phyloP scores from a whole-genome alignment of 75 land plant species.

The Selaginella moellendorffii region DNA sequence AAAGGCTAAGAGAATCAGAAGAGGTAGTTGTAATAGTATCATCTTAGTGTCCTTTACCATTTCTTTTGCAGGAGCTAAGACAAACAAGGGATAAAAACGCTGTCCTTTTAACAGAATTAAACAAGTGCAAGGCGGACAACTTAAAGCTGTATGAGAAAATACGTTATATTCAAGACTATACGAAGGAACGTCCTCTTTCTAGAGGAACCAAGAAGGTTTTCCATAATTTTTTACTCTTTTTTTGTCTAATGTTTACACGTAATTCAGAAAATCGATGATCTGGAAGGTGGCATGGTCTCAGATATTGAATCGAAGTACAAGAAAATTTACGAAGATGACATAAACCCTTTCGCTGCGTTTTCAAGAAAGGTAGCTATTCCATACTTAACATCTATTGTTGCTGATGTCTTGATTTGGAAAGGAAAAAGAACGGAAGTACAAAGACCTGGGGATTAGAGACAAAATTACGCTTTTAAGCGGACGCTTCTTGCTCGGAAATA shows the following conservation, averaged over 20 bases:
- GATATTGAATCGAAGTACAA: conserved; percentile 95
- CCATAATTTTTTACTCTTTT: background rate
- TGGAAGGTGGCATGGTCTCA: conserved; percentile 78
- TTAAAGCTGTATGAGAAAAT: conserved; percentile 90
- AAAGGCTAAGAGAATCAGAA: conserved; percentile 82
- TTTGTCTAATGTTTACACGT: background rate
- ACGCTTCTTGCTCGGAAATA: conserved; percentile 94
- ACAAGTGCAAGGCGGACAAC: conserved; percentile 84
- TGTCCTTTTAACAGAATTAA: conserved; percentile 49
- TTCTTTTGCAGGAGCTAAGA: conserved; percentile 76
- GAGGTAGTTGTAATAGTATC: conserved; percentile 45
- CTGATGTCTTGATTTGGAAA: conserved; percentile 8
- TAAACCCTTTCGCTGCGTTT: conserved; percentile 94
- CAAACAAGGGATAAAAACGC: conserved; percentile 59
- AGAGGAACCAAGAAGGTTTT: conserved; percentile 80
- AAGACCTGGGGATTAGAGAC: conserved; percentile 89
- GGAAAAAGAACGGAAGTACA: conserved; percentile 98
- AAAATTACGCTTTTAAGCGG: conserved; percentile 90
- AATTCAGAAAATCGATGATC: conserved; percentile 66
- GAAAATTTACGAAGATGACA: conserved; percentile 97
- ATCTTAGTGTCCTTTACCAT: too few species aligned
- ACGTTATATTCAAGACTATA: conserved; percentile 95
- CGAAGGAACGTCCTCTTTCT: conserved; percentile 64
- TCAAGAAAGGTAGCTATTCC: conserved; percentile 64
- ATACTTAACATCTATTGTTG: background rate